phyloP scores from a whole-genome alignment of 345 rosid species.

The Lepidium africanum region DNA sequence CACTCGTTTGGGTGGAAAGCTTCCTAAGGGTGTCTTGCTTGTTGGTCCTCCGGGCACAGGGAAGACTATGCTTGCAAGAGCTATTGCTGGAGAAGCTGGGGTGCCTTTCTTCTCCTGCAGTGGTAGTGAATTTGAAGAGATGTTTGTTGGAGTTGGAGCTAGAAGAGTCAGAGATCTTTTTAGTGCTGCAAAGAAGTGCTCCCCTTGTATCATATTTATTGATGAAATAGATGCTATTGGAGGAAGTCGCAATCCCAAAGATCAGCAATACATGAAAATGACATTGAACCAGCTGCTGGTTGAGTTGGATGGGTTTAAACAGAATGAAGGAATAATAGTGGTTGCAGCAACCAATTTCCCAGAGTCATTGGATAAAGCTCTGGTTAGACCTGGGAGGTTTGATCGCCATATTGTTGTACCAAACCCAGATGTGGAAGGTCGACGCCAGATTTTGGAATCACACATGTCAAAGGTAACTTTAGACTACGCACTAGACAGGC shows the following conservation, averaged over 20 bases:
- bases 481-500: neutral
- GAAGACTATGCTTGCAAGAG: constrained; percentile 96
- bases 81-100: constrained; percentile 98
- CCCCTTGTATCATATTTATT: constrained; percentile 95
- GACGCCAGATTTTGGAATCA: constrained; percentile 89
- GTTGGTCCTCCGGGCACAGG: constrained; percentile 99
- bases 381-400: constrained; percentile 96
- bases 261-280: constrained; percentile 97
- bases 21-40: constrained; percentile 95
- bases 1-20: constrained; percentile 96
- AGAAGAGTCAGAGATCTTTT: constrained; percentile 95
- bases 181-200: constrained; percentile 96
- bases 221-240: constrained; percentile 99
- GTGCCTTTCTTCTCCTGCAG: constrained; percentile 99
- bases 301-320: constrained; percentile 96
- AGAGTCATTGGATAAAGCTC: constrained; percentile 85
- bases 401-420: constrained; percentile 92
- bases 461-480: constrained; percentile 91
- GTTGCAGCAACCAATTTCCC: constrained; percentile 97
- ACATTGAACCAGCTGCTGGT: constrained; percentile 92
- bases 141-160: constrained; percentile 99
- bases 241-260: constrained; percentile 87
- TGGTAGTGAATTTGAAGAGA: constrained; percentile 98
- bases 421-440: constrained; percentile 94
- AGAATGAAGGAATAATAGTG: constrained; percentile 93